Percentiles rank a stretch among this genome's conserved stretches.
Evolutionary conservation across 2,329 filamentous ascomycete species (phyloP).

Genomic region (Neopestalotiopsis sp.): DNA sequence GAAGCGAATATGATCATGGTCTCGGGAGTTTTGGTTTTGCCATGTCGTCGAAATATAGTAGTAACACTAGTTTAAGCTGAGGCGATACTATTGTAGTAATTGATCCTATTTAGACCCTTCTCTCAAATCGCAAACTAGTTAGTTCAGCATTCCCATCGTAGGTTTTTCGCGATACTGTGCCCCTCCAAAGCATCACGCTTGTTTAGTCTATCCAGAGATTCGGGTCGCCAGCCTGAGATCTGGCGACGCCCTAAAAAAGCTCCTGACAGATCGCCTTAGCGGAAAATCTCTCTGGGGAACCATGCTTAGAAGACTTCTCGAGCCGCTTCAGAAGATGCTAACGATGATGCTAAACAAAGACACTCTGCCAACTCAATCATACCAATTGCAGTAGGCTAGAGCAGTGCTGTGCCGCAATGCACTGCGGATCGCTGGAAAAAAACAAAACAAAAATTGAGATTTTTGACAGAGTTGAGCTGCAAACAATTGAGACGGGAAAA

Average conservation of each 20-base stretch:
- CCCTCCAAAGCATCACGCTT: slow-evolving; percentile 37
- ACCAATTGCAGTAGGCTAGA: neutral
- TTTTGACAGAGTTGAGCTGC: neutral
- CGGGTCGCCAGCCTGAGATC: slow-evolving; percentile 33
- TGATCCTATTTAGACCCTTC: neutral
- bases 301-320: slow-evolving; percentile 21
- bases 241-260: slow-evolving; percentile 35
- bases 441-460: neutral
- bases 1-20: neutral
- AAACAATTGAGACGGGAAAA: neutral
- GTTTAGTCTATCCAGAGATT: slow-evolving; percentile 39
- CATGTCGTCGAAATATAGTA: slow-evolving; percentile 17
- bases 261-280: slow-evolving; percentile 40
- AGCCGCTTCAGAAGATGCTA: neutral
- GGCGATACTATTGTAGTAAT: neutral
- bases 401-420: neutral
- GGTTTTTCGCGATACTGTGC: slow-evolving; percentile 27
- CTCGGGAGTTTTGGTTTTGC: neutral
- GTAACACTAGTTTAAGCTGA: slow-evolving; percentile 1
- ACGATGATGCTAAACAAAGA: slow-evolving; percentile 3
- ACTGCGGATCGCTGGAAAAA: neutral
- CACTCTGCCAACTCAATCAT: neutral
- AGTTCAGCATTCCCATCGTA: neutral
- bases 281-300: slow-evolving; percentile 42
- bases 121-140: neutral